Base-by-base conservation (phyloP, 2,329 filamentous ascomycete species). In the Fusarium euwallaceae region DNA sequence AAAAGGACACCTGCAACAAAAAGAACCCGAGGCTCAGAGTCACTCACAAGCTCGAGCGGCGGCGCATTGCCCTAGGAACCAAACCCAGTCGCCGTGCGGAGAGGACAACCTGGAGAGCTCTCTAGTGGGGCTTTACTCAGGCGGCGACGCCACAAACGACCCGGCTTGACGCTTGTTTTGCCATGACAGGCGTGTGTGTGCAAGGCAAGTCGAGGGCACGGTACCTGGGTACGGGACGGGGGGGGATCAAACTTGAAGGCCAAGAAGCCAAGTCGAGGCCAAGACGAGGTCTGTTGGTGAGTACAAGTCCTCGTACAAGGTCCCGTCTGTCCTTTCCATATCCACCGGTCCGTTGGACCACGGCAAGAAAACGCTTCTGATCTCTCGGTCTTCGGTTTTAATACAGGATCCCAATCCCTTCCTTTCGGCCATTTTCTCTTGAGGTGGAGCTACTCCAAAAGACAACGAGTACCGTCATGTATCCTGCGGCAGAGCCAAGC, bases 341-440 rank as follows among this genome's bases (percentile, higher is more conserved):
- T n/a, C 34, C 14, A 41, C 22, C 16, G 17, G 34, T 41, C 56
- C 22, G 22, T 39, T n/a, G 20, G 20, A 24, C 55, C 20, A 58
- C 11, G 7, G 16, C 16, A 39, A 20, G 22, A 41, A 41, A 53
- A 53, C 27, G 56, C 34, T 27, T 37, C 16, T 59, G 56, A 59
- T 24, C 37, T 61, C 12, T 43, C 58, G 27, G 37, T 29, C 24
- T 61, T 29, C 24, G 60, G 39, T 58, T 58, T 58, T 11, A 24
- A 58, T 17, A 34, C 29, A 37, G 32, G 53, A 24, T 58, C 32
- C 53, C 20, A 43, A 51, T 36, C 41, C 41, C 41, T 45, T 51
- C 39, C 41, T n/a, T 41, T 62, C 60, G 60, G 60, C 60, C 60
- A 24, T 51, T 62, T 62, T 51, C 16, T 20, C n/a, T 62, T 11